Conservation (phyloP, 139 green algal species). For the Eudorina sp. region DNA sequence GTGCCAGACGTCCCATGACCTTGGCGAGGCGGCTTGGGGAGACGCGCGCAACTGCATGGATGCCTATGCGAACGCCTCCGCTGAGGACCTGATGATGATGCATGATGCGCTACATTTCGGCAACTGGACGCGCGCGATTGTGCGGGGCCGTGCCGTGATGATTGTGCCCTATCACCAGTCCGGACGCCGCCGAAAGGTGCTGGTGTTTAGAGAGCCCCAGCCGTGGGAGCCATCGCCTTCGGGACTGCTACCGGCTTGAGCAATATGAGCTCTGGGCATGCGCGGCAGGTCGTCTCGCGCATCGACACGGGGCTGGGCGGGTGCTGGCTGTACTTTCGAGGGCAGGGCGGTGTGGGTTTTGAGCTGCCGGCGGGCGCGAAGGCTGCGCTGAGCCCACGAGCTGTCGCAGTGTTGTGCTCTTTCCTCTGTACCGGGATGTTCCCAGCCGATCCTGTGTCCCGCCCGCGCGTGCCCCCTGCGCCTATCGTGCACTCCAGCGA, state of each 20-base stretch:
- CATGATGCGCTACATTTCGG: conserved; percentile 16
- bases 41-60: conserved; percentile 35
- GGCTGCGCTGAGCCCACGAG: conserved; percentile 36
- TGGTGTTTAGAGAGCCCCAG: no score
- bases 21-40: conserved; percentile 37
- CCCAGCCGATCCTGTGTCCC: conserved; percentile 15
- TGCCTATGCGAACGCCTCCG: conserved; percentile 36
- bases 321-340: conserved; percentile 34
- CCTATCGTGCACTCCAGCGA: conserved; percentile 15
- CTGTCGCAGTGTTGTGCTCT: conserved; percentile 36
- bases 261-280: conserved; percentile 37
- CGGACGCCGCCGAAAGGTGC: neutral
- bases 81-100: conserved; percentile 35
- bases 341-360: conserved; percentile 13
- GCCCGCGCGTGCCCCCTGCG: conserved; percentile 18
- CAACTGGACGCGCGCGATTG: conserved; percentile 10
- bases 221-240: conserved; percentile 36
- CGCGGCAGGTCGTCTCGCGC: conserved; percentile 30
- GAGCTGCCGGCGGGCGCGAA: conserved; percentile 8
- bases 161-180: conserved; percentile 14
- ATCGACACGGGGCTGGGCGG: conserved; percentile 27
- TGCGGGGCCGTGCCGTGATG: conserved; percentile 24
- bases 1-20: conserved; percentile 4
- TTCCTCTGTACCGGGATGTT: conserved; percentile 39
- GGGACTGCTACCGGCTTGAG: conserved; percentile 31